phyloP scores from a whole-genome alignment of 495 filamentous ascomycete species.

The Sordaria brevicollis region DNA sequence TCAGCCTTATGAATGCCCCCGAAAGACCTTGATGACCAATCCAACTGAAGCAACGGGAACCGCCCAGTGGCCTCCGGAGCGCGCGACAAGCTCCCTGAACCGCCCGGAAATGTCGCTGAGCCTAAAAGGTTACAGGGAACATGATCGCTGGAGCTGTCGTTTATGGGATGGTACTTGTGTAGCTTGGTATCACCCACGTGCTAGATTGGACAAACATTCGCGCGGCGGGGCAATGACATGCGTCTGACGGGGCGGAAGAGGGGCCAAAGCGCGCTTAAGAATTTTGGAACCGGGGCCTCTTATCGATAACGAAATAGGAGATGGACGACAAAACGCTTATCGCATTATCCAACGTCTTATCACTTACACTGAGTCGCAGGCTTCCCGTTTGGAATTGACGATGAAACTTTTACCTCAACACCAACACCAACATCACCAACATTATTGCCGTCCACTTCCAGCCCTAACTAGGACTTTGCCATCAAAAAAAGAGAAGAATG shows the following conservation, averaged over 20 bases:
- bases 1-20: neutral
- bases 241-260: neutral
- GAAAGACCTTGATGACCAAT: neutral
- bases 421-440: neutral
- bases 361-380: neutral
- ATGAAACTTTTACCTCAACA: neutral
- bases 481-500: too few species aligned
- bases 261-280: neutral
- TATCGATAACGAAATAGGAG: neutral
- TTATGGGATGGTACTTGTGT: neutral
- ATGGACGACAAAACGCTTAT: neutral
- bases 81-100: neutral
- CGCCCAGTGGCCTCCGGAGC: neutral
- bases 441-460: neutral
- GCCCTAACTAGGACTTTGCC: too few species aligned
- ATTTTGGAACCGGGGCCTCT: neutral
- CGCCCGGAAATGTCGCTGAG: neutral
- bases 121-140: neutral
- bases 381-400: neutral
- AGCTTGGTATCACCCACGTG: neutral
- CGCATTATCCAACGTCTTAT: neutral
- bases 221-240: neutral
- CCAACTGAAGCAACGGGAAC: neutral
- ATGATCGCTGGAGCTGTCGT: neutral
- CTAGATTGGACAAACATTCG: neutral